A percentile compares a stretch with the other conserved stretches of the same genome.
Evolutionary conservation across 2,329 filamentous ascomycete genomes (phyloP).

Genomic region (Colletotrichum lentis): DNA sequence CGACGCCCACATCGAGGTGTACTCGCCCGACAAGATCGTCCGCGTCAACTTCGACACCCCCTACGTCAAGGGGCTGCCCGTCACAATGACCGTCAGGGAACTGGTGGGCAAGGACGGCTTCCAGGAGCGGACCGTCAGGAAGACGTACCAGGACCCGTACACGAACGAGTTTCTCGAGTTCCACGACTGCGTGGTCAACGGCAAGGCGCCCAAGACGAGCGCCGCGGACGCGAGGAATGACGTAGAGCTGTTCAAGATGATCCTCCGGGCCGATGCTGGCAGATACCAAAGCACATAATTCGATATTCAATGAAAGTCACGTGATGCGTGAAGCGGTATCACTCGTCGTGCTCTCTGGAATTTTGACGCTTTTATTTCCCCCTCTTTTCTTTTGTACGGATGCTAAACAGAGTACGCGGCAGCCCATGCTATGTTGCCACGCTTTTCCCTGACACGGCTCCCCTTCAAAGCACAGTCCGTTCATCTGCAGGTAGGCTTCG

Average conservation of each 20-base stretch:
- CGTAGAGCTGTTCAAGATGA: conserved; percentile 46
- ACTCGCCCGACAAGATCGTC: conserved; percentile 62
- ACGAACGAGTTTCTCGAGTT: conserved; percentile 49
- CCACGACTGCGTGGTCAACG: conserved; percentile 43
- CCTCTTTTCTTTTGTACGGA: background rate
- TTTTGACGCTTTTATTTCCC: background rate
- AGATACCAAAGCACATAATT: conserved; percentile 7
- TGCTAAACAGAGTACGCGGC: accelerated
- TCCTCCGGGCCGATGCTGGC: conserved; percentile 30
- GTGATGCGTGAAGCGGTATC: no score
- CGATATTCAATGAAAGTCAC: background rate
- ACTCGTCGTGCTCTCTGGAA: background rate
- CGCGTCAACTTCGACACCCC: conserved; percentile 65
- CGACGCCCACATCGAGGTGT: conserved; percentile 62
- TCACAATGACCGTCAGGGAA: conserved; percentile 58
- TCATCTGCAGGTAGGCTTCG: conserved; percentile 42
- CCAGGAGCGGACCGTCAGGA: conserved; percentile 51
- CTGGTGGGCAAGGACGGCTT: conserved; percentile 49
- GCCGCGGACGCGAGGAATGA: conserved; percentile 45
- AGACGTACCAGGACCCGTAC: conserved; percentile 56
- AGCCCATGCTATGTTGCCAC: background rate
- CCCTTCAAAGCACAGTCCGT: background rate
- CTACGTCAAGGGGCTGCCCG: conserved; percentile 63
- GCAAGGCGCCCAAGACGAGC: conserved; percentile 43
- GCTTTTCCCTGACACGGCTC: no score